phyloP scores from a whole-genome alignment of 2,329 filamentous ascomycete species.

The Paracorniculantispora psalliotae region DNA sequence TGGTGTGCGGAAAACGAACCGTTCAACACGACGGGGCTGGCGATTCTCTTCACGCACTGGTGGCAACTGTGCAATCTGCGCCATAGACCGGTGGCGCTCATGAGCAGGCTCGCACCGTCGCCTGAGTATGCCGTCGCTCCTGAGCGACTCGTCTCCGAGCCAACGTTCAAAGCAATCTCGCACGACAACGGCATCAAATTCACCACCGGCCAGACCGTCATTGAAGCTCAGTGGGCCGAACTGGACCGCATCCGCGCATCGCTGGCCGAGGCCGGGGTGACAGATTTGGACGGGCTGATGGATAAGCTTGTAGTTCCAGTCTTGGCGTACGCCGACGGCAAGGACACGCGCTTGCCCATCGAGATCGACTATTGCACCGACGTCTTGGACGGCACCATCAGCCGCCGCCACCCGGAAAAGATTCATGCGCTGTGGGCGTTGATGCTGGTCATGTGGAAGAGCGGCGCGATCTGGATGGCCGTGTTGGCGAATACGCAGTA shows the following conservation, averaged over 20 bases:
- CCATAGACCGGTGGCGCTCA: slow-evolving; percentile 10
- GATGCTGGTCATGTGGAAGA: slow-evolving; percentile 12
- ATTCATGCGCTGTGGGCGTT: slow-evolving; percentile 13
- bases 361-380: not conserved
- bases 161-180: not conserved
- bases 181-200: not conserved
- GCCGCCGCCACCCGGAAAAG: slow-evolving; percentile 5
- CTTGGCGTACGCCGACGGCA: not conserved
- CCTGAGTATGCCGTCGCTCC: not conserved
- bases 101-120: slow-evolving; percentile 2
- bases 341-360: not conserved
- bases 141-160: not conserved
- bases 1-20: slow-evolving; percentile 13
- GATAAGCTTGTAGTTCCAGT: not conserved
- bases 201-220: not conserved
- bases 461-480: slow-evolving; percentile 13
- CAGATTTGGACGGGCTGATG: not conserved
- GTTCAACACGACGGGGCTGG: slow-evolving; percentile 12
- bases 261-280: not conserved
- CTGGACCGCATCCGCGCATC: not conserved
- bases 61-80: slow-evolving; percentile 15
- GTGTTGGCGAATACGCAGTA: slow-evolving; percentile 7
- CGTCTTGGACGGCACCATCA: slow-evolving; percentile 1
- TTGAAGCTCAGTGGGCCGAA: not conserved
- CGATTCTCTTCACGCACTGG: slow-evolving; percentile 14